Evolutionary conservation across 2,329 filamentous ascomycete genomes (phyloP).

Genomic region (Cryphonectria carpinicola): DNA sequence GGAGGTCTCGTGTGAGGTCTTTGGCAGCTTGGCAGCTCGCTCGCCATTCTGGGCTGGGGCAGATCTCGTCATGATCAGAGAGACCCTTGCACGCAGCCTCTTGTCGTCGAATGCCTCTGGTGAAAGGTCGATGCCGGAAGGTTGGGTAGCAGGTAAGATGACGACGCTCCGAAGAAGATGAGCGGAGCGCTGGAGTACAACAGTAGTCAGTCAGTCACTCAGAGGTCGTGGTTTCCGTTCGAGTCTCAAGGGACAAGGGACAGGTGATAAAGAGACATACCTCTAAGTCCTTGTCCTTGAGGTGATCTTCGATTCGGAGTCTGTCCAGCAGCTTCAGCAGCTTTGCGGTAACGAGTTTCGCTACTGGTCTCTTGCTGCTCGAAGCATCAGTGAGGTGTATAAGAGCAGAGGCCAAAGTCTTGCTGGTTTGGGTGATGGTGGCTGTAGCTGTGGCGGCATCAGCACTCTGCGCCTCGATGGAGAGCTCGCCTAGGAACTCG

Average conservation of each 20-base stretch:
- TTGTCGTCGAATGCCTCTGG: constrained; percentile 20
- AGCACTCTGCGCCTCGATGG: constrained; percentile 30
- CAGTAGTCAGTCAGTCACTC: neutral
- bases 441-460: constrained; percentile 17
- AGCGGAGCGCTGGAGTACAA: constrained; percentile 15
- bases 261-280: constrained; percentile 8
- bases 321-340: constrained; percentile 30
- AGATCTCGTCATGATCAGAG: constrained; percentile 10
- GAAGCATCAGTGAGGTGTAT: constrained; percentile 34
- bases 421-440: constrained; percentile 8
- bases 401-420: constrained; percentile 32
- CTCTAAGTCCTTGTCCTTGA: constrained; percentile 10
- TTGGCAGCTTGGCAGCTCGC: constrained; percentile 21
- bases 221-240: constrained; percentile 6
- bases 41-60: neutral
- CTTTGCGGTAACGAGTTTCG: constrained; percentile 33
- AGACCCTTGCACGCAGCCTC: constrained; percentile 16
- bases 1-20: constrained; percentile 3
- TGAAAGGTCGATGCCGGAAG: constrained; percentile 14
- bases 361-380: constrained; percentile 33
- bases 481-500: constrained; percentile 26
- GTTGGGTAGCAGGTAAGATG: neutral
- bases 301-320: neutral
- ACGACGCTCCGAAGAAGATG: constrained; percentile 19
- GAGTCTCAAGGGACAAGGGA: constrained; percentile 4